phyloP scores from a whole-genome alignment of 345 rosid genomes.

The Bretschneidera sinensis region DNA sequence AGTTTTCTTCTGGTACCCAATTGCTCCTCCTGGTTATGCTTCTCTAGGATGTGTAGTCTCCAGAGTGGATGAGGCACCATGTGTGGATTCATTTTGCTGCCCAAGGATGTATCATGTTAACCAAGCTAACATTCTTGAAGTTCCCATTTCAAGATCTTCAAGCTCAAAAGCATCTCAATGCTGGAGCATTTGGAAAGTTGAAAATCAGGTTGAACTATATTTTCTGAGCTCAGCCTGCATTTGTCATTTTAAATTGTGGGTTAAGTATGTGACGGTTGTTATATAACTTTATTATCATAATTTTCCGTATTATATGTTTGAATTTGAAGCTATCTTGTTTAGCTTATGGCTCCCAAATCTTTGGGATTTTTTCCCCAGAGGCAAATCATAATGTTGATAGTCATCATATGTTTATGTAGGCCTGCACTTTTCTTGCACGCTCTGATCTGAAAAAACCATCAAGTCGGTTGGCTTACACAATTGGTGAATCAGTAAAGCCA shows the following conservation, averaged over 20 bases:
- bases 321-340: conserved; percentile 9
- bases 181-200: conserved; percentile 99
- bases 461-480: conserved; percentile 61
- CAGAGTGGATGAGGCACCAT: conserved; percentile 69
- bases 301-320: neutral
- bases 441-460: conserved; percentile 86
- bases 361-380: conserved; percentile 8
- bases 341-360: neutral
- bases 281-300: neutral
- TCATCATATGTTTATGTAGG: conserved; percentile 44
- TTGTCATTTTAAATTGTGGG: neutral
- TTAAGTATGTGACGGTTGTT: no score
- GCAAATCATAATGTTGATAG: conserved; percentile 7
- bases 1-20: conserved; percentile 89
- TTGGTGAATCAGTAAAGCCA: conserved; percentile 86
- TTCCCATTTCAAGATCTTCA: conserved; percentile 74
- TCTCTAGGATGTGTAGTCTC: conserved; percentile 87
- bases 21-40: conserved; percentile 96
- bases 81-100: conserved; percentile 65
- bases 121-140: conserved; percentile 72
- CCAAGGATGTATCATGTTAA: conserved; percentile 91
- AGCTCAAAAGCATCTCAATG: conserved; percentile 71
- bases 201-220: conserved; percentile 73
- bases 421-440: conserved; percentile 94
- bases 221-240: conserved; percentile 3